These are phyloP conservation scores for Ascochyta pisi DNA, from an alignment of 2,329 filamentous ascomycete genomes.

Conservation along the genomic window DNA sequence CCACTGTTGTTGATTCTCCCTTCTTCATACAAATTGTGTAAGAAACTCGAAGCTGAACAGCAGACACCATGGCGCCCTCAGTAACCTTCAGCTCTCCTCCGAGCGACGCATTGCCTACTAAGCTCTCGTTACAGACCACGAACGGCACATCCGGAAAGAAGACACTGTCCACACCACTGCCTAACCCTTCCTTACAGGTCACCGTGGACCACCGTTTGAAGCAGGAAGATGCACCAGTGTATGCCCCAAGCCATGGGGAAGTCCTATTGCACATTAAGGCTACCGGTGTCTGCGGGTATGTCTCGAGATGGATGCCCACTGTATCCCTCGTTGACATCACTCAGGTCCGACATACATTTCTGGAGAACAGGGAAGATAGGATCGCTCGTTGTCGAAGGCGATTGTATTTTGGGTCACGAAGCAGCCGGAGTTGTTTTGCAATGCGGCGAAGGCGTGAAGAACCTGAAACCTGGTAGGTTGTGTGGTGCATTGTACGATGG, in stretches of 20 bases:
- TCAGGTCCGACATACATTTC: constrained; percentile 71
- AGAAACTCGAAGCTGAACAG: not conserved
- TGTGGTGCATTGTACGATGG: not conserved
- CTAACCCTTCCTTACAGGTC: constrained; percentile 65
- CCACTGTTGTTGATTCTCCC: not conserved
- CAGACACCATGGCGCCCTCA: constrained; percentile 28
- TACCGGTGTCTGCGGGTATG: constrained; percentile 69
- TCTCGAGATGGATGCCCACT: not conserved
- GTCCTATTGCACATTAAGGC: constrained; percentile 68
- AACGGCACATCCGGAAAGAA: constrained; percentile 20
- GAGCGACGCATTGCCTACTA: constrained; percentile 4
- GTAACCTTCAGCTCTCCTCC: constrained; percentile 11
- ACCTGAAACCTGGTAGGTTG: constrained; percentile 55
- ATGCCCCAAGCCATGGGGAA: constrained; percentile 60
- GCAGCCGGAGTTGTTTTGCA: constrained; percentile 66
- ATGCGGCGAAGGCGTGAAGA: constrained; percentile 62
- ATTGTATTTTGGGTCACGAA: constrained; percentile 72
- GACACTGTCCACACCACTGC: constrained; percentile 34
- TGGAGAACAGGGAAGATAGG: constrained; percentile 72
- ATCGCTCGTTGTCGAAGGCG: constrained; percentile 65
- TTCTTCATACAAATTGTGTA: not conserved
- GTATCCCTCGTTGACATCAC: not conserved
- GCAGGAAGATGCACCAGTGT: constrained; percentile 63
- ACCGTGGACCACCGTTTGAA: constrained; percentile 68
- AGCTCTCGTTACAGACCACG: constrained; percentile 12